phyloP scores from a whole-genome alignment of 345 rosid genomes.

The Hirschfeldia incana region DNA sequence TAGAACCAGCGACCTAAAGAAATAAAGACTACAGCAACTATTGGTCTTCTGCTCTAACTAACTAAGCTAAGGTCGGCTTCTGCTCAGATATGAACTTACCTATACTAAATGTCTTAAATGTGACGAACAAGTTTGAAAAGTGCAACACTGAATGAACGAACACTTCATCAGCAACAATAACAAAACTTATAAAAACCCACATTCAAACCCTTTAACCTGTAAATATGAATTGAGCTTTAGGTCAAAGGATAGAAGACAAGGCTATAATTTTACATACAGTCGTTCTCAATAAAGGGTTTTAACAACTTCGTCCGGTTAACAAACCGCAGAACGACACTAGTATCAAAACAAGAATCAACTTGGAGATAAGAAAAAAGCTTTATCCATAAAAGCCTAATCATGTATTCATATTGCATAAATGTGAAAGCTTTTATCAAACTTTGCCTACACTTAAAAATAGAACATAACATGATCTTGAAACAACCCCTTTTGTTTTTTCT shows the following conservation, averaged over 20 bases:
- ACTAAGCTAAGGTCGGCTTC: conserved; percentile 83
- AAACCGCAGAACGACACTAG: neutral
- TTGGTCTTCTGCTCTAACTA: conserved; percentile 82
- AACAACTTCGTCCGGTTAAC: neutral
- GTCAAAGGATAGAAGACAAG: neutral
- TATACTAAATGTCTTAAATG: neutral
- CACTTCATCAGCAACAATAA: neutral
- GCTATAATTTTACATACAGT: neutral
- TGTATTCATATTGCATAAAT: conserved; percentile 4
- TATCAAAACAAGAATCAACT: neutral
- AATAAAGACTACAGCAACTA: neutral
- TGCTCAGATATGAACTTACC: neutral
- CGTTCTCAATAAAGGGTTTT: neutral
- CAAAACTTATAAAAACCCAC: neutral
- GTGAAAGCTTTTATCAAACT: conserved; percentile 17
- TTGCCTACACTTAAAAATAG: neutral
- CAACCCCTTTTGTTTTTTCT: neutral
- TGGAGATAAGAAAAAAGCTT: neutral
- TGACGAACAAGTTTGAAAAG: neutral
- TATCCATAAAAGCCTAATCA: neutral
- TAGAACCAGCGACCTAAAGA: conserved; percentile 86
- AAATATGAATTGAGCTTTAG: neutral
- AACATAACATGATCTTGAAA: neutral
- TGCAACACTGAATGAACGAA: neutral
- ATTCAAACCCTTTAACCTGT: neutral